Base-by-base conservation (phyloP, 768 basidiomycete genomes). In the Hemileccinum rubropunctum region DNA sequence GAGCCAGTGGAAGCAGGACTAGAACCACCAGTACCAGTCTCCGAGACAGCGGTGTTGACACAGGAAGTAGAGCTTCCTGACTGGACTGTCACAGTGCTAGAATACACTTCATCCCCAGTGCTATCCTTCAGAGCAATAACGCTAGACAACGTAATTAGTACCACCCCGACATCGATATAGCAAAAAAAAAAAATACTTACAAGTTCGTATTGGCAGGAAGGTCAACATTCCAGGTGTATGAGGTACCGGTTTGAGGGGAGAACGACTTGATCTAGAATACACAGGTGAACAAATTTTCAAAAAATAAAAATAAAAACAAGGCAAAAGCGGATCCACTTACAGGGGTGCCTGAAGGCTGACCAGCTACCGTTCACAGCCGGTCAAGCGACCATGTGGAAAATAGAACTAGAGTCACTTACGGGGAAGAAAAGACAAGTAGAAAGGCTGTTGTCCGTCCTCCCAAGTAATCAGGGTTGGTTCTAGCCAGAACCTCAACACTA, bases 381-480 rank as follows among this genome's bases (percentile, higher is more conserved):
- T 43, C 26, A 15, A 28, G 42, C 6, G 11, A 32, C 18, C 20
- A 14, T n/a, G 6, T 4, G 9, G 8, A 21, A 21, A 13, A 27
- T 3, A 10, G 10, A 13, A 32, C 21, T 6, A 3, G 0, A 0
- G 1, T 0, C 0, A 55, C 77, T 28, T 54, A 87, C 86, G 82
- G 42, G 86, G 87, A 35, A 86, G 56, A 45, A 86, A 56, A 10
- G 78, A 71, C 43, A 88, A 48, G 63, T 71, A 90, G 68, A 77
- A 89, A 1, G 87, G 86, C 0, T 71, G 20, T 0, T 48, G 42
- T 28, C 85, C 84, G 4, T 71, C 78, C 23, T 50, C 33, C 82
- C 83, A 89, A 3, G 60, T 61, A 30, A 90, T 35, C 56, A 76
- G 62, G 17, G 77, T 70, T 9, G 88, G 88, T 56, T 88, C 86